A percentile compares a stretch with the other conserved stretches of the same genome.
Evolutionary conservation across 2,329 filamentous ascomycete genomes (phyloP).

Genomic region (Geoglossum cookeanum): DNA sequence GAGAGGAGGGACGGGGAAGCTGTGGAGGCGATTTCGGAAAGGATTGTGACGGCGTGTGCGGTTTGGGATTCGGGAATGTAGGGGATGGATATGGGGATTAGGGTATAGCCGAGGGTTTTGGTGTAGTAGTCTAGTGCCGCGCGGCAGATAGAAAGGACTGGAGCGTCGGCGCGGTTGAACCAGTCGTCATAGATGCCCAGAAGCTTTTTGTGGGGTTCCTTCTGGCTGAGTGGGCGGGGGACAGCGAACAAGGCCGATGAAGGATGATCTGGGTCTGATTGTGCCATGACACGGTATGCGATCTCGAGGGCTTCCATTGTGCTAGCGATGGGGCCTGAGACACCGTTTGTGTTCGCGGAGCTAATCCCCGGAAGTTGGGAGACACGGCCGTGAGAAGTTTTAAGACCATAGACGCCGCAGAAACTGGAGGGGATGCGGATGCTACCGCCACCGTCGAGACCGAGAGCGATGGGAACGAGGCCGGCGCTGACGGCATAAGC

Average conservation of each 20-base stretch:
- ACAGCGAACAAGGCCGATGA: constrained; percentile 44
- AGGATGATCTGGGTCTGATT: constrained; percentile 45
- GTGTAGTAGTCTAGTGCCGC: constrained; percentile 39
- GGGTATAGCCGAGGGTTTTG: constrained; percentile 30
- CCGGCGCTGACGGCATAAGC: constrained; percentile 52
- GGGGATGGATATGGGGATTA: constrained; percentile 45
- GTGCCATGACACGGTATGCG: constrained; percentile 64
- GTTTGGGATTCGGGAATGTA: constrained; percentile 51
- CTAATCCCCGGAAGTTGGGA: constrained; percentile 37
- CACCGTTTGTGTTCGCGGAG: constrained; percentile 41
- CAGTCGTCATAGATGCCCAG: constrained; percentile 52
- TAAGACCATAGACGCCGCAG: constrained; percentile 68
- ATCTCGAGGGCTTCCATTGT: constrained; percentile 61
- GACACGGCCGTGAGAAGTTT: constrained; percentile 55
- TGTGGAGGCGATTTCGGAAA: constrained; percentile 44
- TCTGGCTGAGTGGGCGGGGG: constrained; percentile 22
- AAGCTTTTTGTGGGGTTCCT: constrained; percentile 28
- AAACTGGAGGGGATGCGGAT: constrained; percentile 55
- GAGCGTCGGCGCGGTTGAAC: constrained; percentile 47
- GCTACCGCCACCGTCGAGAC: constrained; percentile 58
- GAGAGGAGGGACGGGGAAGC: constrained; percentile 29
- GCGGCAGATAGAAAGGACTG: constrained; percentile 43
- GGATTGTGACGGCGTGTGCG: constrained; percentile 60
- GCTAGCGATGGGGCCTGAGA: constrained; percentile 56
- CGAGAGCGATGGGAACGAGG: constrained; percentile 54